Conservation (phyloP, 192 early-diverging fungal genomes). For the Mortierella claussenii region DNA sequence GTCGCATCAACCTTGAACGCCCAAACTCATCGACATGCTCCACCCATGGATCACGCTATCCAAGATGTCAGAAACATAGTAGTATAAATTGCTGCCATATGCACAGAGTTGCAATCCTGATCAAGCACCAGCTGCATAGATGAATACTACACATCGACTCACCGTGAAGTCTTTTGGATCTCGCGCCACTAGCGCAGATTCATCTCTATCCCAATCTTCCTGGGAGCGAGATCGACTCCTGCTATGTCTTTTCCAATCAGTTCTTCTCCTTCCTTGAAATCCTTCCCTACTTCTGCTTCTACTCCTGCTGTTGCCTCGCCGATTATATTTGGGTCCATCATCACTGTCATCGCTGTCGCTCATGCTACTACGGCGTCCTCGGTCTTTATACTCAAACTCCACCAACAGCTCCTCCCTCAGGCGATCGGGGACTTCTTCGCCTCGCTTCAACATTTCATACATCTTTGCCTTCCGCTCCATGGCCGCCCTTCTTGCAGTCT, state of each 20-base stretch:
- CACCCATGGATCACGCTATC: slow-evolving; percentile 76
- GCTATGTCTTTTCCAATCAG: neutral
- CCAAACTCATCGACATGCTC: slow-evolving; percentile 83
- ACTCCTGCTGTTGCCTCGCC: slow-evolving; percentile 7
- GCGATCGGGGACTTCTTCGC: slow-evolving; percentile 50
- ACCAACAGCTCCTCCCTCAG: slow-evolving; percentile 62
- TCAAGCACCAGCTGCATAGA: too few relatives aligned
- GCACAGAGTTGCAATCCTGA: too few relatives aligned
- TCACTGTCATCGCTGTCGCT: slow-evolving; percentile 32
- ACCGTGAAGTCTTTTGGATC: slow-evolving; percentile 26
- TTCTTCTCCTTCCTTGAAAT: slow-evolving; percentile 1
- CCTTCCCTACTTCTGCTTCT: slow-evolving; percentile 17
- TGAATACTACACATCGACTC: too few relatives aligned
- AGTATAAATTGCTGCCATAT: neutral
- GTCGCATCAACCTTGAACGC: slow-evolving; percentile 68
- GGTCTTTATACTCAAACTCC: slow-evolving; percentile 66
- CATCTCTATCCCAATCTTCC: slow-evolving; percentile 44
- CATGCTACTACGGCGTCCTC: neutral
- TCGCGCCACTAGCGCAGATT: slow-evolving; percentile 20
- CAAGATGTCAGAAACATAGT: neutral
- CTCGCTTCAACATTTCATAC: slow-evolving; percentile 63
- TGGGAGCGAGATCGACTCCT: slow-evolving; percentile 28
- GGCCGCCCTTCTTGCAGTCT: slow-evolving; percentile 53
- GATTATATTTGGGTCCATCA: neutral
- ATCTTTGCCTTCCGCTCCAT: slow-evolving; percentile 72